These are phyloP conservation scores for Tinospora cordifolia DNA, from an alignment of 164 flowering plant genomes.

Conservation along the genomic window DNA sequence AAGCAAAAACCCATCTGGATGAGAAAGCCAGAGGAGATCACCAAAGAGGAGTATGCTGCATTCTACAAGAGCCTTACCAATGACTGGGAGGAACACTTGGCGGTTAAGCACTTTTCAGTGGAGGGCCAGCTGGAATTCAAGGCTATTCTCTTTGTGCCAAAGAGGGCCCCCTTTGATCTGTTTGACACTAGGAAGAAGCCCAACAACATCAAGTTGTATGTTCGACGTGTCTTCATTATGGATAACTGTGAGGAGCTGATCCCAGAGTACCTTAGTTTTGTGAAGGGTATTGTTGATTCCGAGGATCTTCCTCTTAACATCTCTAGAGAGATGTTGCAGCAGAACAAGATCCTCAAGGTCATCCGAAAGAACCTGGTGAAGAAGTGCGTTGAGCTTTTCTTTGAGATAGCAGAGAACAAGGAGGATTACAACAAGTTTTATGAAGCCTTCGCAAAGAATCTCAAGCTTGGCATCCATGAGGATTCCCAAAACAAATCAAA, in stretches of 20 bases:
- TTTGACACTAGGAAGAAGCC: conserved; percentile 34
- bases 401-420: conserved; percentile 40
- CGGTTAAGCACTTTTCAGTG: conserved; percentile 16
- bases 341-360: conserved; percentile 24
- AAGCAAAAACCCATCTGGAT: conserved; percentile 47
- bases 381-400: conserved; percentile 46
- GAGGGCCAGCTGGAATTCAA: conserved; percentile 26
- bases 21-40: conserved; percentile 46
- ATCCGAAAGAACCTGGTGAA: conserved; percentile 46
- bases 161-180: conserved; percentile 24
- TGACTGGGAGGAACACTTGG: conserved; percentile 21
- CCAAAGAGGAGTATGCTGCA: conserved; percentile 41
- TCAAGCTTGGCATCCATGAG: conserved; percentile 53
- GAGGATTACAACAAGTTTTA: conserved; percentile 40
- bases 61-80: conserved; percentile 36
- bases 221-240: conserved; percentile 44
- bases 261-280: conserved; percentile 38
- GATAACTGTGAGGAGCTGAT: conserved; percentile 46
- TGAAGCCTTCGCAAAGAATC: conserved; percentile 27
- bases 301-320: conserved; percentile 41
- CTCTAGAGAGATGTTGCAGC: conserved; percentile 36
- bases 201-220: conserved; percentile 40
- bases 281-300: conserved; percentile 44
- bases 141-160: conserved; percentile 31
- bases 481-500: conserved; percentile 39